Percentiles rank a stretch among this genome's conserved stretches.
phyloP scores from a whole-genome alignment of 164 flowering plant species.

The Macadamia tetraphylla region DNA sequence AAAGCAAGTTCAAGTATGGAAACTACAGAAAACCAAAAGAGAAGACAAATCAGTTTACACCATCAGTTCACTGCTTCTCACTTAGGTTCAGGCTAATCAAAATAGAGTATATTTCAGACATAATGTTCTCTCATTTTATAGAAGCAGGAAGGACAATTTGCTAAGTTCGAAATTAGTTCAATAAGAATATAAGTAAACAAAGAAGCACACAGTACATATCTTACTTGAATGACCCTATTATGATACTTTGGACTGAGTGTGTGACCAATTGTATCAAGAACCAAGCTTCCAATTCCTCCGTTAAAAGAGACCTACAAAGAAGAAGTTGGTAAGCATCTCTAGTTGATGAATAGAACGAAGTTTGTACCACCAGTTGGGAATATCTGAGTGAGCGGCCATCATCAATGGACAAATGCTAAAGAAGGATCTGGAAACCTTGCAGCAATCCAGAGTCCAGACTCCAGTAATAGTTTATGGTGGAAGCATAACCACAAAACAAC shows the following conservation, averaged over 20 bases:
- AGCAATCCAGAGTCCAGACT: not conserved
- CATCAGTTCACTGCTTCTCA: too few relatives aligned
- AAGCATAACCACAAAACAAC: too few relatives aligned
- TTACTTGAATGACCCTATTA: conserved; percentile 76
- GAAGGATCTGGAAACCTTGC: not conserved
- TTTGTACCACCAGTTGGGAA: not conserved
- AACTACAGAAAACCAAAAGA: too few relatives aligned
- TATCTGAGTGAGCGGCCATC: not conserved
- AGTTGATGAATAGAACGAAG: not conserved
- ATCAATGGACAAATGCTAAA: not conserved
- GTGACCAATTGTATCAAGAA: conserved; percentile 84
- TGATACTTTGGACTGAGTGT: conserved; percentile 67
- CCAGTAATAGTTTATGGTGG: too few relatives aligned
- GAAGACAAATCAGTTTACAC: too few relatives aligned
- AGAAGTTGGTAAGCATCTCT: not conserved
- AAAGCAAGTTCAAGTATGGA: too few relatives aligned
- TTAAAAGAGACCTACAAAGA: conserved; percentile 49
- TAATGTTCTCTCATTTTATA: not conserved
- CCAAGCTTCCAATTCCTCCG: conserved; percentile 71
- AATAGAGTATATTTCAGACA: not conserved
- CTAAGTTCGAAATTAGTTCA: not conserved
- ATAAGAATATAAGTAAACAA: not conserved
- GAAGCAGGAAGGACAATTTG: not conserved
- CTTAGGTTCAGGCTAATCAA: too few relatives aligned
- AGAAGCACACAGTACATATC: conserved; percentile 4